Conservation (phyloP, 139 green algal genomes). For the Dunaliella primolecta region DNA sequence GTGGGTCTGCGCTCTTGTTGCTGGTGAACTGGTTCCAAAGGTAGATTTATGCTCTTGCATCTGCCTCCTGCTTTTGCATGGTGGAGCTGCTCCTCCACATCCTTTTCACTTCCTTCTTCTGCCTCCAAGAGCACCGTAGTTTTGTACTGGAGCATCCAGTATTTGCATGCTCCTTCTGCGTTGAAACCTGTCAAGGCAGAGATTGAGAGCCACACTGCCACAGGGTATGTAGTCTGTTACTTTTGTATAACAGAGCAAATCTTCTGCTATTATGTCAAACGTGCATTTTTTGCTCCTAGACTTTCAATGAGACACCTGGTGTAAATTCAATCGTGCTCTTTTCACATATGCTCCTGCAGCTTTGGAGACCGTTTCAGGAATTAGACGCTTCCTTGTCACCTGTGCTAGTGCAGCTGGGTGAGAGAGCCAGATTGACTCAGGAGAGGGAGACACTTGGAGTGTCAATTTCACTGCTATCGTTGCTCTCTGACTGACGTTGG, state of each 20-base stretch:
- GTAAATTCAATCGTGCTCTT: too few relatives aligned
- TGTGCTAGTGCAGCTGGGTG: background rate
- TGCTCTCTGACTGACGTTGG: too few relatives aligned
- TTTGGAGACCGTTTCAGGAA: background rate
- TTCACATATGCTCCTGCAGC: background rate
- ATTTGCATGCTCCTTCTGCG: background rate
- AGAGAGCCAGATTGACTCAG: too few relatives aligned
- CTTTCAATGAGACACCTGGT: background rate
- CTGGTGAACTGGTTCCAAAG: slow-evolving; percentile 57
- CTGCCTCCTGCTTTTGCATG: slow-evolving; percentile 31
- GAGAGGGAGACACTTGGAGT: too few relatives aligned
- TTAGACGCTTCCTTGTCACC: background rate
- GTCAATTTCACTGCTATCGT: too few relatives aligned
- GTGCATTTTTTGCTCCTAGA: background rate
- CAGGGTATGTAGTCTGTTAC: background rate
- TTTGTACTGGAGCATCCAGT: too few relatives aligned
- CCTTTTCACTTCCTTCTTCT: background rate
- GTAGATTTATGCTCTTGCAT: background rate
- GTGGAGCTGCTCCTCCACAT: background rate
- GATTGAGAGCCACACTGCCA: background rate
- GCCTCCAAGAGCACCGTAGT: background rate
- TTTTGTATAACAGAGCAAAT: background rate
- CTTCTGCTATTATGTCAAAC: background rate
- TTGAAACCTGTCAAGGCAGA: background rate
- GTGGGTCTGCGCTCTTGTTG: slow-evolving; percentile 44